phyloP scores from a whole-genome alignment of 1,139 yeast species.

The Saccharomyces hybrid region DNA sequence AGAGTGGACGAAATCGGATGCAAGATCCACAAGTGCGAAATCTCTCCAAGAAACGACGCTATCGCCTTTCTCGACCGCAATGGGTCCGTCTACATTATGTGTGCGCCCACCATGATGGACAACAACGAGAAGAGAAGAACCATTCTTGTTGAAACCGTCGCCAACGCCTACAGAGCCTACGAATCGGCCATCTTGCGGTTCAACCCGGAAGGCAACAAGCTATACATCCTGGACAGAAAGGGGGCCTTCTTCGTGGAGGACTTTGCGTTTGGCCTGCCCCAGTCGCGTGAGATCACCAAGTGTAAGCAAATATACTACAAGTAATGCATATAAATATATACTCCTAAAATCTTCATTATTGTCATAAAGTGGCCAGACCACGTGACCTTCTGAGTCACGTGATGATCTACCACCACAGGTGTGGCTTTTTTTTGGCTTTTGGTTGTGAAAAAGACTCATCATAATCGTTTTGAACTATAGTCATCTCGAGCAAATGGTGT shows the following conservation, averaged over 20 bases:
- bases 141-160: slow-evolving; percentile 68
- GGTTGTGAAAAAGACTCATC: not conserved
- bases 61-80: slow-evolving; percentile 71
- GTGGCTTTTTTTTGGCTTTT: not conserved
- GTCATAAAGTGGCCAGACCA: not conserved
- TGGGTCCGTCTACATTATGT: slow-evolving; percentile 66
- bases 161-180: slow-evolving; percentile 57
- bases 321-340: not conserved
- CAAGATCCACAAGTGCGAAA: slow-evolving; percentile 59
- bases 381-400: not conserved
- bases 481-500: not conserved
- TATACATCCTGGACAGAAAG: slow-evolving; percentile 70
- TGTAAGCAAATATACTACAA: slow-evolving; percentile 45
- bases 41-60: slow-evolving; percentile 83
- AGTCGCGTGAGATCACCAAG: slow-evolving; percentile 66
- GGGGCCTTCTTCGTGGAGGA: slow-evolving; percentile 75
- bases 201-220: slow-evolving; percentile 72
- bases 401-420: not conserved
- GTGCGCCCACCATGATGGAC: slow-evolving; percentile 51
- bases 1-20: slow-evolving; percentile 78
- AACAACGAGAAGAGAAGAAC: slow-evolving; percentile 50
- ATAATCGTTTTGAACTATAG: not conserved
- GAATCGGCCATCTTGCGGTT: slow-evolving; percentile 74
- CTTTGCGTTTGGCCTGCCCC: slow-evolving; percentile 79
- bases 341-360: not conserved